Conservation (phyloP, 2,329 filamentous ascomycete species). For the Byssothecium circinans region DNA sequence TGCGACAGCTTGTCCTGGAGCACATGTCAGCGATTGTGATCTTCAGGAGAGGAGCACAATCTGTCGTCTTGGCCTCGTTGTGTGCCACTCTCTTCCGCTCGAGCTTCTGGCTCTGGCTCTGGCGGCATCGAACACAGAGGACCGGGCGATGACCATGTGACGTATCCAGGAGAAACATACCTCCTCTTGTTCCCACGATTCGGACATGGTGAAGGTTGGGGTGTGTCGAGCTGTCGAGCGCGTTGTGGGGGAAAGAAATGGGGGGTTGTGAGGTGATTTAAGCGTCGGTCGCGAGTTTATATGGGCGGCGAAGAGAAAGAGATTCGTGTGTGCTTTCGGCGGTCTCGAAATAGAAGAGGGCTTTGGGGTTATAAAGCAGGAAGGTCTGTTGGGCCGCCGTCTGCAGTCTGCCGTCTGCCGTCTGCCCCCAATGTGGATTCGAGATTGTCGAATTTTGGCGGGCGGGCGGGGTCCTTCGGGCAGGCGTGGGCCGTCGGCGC, state of each 20-base stretch:
- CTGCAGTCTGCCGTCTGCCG: too few relatives aligned
- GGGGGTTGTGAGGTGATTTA: background rate
- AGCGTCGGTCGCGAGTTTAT: background rate
- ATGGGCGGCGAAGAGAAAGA: background rate
- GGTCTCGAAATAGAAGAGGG: too few relatives aligned
- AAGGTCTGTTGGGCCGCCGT: too few relatives aligned
- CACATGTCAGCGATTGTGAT: background rate
- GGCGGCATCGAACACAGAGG: too few relatives aligned
- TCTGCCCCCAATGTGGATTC: too few relatives aligned
- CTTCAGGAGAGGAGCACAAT: background rate
- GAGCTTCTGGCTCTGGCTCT: too few relatives aligned
- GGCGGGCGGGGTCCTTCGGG: constrained; percentile 8
- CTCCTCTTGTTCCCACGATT: constrained; percentile 94
- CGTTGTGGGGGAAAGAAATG: constrained; percentile 2
- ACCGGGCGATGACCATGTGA: too few relatives aligned
- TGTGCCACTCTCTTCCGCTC: too few relatives aligned
- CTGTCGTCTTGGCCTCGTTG: too few relatives aligned
- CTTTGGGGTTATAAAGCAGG: too few relatives aligned
- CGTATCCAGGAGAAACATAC: background rate
- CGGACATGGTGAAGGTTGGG: constrained; percentile 64
- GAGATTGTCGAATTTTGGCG: constrained; percentile 8
- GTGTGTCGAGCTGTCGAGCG: constrained; percentile 9
- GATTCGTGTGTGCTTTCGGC: background rate
- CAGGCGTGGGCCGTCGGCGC: constrained; percentile 10
- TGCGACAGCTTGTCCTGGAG: constrained; percentile 66